Base-by-base conservation (phyloP, 805 yeast species). In the Sugiyamaella americana region DNA sequence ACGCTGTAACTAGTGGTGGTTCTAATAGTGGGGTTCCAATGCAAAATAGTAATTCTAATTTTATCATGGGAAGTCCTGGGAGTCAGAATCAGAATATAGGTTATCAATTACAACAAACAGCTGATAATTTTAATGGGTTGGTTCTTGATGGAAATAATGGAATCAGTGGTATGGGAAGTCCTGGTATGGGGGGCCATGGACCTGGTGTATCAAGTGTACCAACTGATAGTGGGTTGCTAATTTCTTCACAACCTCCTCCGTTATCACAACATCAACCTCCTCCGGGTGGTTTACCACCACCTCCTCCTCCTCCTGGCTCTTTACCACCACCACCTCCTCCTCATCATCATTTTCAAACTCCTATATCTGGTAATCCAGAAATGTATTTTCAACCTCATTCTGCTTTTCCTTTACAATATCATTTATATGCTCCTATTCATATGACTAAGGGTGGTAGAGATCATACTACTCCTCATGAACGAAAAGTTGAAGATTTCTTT, bases 371-470 rank as follows among this genome's bases (percentile, higher is more conserved):
- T 8, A 26, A 26, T 26, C 32, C 39, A 29, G 49, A 47, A 30
- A 42, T 45, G 48, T 43, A 51, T 30, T 56, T 41, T 26, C 51
- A 52, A 24, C 54, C 50, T 22, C 64, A 58, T 29, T 50, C 58
- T n/a, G 48, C 54, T 13, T 53, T 57, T 40, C 64, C 67, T 54
- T 67, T 86, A 38, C 87, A 87, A 58, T 85, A 86, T 61, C 96
- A 89, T 65, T 66, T 87, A 35, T 89, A 91, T 65, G 93, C 96
- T 0, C 97, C 97, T 1, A 75, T 79, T 24, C 91, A 96, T 6
- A 89, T 88, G 26, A 24, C 41, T 2, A 35, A 46, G 10, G 40
- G 46, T 5, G 24, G 42, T 5, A 80, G 82, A 58, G 63, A 81
- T 41, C n/a, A 13, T 10, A 6, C 23, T 6, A 71, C 73, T 36